Conservation (phyloP, 225 moss, liverwort and hornwort species). For the Physcomitrellopsis africana region DNA sequence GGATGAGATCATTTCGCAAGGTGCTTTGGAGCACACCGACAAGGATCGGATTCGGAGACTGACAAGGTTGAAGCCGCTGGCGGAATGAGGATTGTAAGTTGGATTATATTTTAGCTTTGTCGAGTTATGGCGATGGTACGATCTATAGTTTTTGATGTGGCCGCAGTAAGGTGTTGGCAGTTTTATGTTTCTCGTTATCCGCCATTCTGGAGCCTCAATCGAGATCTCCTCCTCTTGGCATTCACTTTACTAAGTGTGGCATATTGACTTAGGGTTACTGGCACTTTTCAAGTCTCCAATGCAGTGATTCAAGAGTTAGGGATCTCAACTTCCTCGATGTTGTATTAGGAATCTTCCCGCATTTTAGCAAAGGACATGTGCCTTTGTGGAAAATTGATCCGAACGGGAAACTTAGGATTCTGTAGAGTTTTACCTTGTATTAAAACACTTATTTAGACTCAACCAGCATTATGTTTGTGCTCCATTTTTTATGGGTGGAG, state of each 20-base stretch:
- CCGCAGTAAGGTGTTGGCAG: not conserved
- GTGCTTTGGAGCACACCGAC: constrained; percentile 93
- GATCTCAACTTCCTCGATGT: not conserved
- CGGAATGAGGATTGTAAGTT: constrained; percentile 41
- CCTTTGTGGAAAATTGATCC: not conserved
- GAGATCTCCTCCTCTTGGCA: constrained; percentile 8
- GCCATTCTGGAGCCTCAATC: not conserved
- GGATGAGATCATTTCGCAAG: constrained; percentile 92
- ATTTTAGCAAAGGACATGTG: constrained; percentile 6
- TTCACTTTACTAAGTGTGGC: not conserved
- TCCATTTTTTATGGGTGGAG: too few relatives aligned
- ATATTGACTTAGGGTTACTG: constrained; percentile 33
- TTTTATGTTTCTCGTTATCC: not conserved
- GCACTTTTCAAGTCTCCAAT: not conserved
- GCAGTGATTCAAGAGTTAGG: not conserved
- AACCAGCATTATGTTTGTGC: not conserved
- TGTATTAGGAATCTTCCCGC: constrained; percentile 11
- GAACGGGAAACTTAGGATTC: constrained; percentile 13
- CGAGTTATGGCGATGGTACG: not conserved
- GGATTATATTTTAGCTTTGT: constrained; percentile 29
- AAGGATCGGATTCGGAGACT: constrained; percentile 89
- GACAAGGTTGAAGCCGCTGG: constrained; percentile 80
- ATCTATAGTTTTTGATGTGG: not conserved
- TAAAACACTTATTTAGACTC: not conserved
- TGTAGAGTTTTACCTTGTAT: constrained; percentile 17